Percentiles rank a stretch among this genome's conserved stretches.
Conservation (phyloP, 768 basidiomycete genomes). For the Serendipita vermifera region DNA sequence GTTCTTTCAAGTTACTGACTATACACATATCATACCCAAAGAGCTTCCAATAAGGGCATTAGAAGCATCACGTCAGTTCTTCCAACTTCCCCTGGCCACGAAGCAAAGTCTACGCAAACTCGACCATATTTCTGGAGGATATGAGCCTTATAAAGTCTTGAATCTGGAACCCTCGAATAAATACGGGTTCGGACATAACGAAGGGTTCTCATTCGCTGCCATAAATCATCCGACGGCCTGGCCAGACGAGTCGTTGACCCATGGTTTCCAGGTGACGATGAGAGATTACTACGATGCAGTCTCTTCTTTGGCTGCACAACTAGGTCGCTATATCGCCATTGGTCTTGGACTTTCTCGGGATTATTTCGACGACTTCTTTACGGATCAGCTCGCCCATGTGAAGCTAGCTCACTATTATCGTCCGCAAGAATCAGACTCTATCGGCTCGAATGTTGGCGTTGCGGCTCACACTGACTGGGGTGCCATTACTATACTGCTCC, state of each 20-base stretch:
- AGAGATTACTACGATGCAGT: background rate
- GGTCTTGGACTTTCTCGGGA: background rate
- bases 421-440: background rate
- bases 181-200: background rate
- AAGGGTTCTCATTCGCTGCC: background rate
- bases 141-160: constrained; percentile 4
- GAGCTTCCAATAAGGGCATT: background rate
- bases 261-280: background rate
- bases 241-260: background rate
- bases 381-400: background rate
- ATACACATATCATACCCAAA: background rate
- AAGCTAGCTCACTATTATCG: constrained; percentile 3
- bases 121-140: constrained; percentile 4
- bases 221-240: background rate
- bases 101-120: background rate
- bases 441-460: background rate
- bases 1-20: constrained; percentile 5
- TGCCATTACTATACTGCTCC: constrained; percentile 5
- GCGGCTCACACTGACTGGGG: constrained; percentile 4
- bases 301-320: background rate
- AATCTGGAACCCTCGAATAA: background rate
- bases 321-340: background rate
- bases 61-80: background rate
- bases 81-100: background rate
- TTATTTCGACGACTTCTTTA: background rate